Conservation (phyloP, 2,329 filamentous ascomycete genomes). For the Talaromyces sp. region DNA sequence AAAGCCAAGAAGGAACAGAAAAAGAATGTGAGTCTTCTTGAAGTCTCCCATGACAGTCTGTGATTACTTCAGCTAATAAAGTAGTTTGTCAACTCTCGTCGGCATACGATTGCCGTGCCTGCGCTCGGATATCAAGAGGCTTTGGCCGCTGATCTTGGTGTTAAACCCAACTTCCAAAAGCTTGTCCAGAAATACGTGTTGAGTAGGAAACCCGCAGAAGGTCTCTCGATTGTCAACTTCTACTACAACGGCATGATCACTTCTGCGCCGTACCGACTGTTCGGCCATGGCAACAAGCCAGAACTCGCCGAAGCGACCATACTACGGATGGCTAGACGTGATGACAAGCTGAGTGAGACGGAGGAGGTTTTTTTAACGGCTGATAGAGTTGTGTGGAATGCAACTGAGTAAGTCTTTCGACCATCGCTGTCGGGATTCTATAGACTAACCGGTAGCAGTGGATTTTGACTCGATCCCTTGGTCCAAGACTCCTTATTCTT, state of each 20-base stretch:
- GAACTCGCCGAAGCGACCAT: slow-evolving; percentile 36
- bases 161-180: slow-evolving; percentile 32
- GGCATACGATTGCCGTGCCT: slow-evolving; percentile 32
- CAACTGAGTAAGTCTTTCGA: background rate
- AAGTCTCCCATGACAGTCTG: background rate
- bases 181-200: slow-evolving; percentile 28
- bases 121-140: slow-evolving; percentile 36
- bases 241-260: slow-evolving; percentile 41
- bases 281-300: slow-evolving; percentile 33
- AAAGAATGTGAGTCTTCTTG: slow-evolving; percentile 21
- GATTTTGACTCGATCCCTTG: slow-evolving; percentile 11
- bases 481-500: slow-evolving; percentile 11
- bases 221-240: slow-evolving; percentile 30
- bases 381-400: slow-evolving; percentile 7
- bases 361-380: slow-evolving; percentile 24
- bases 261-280: slow-evolving; percentile 38
- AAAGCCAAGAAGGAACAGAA: slow-evolving; percentile 29
- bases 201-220: slow-evolving; percentile 30
- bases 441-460: background rate
- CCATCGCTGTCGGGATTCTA: background rate
- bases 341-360: slow-evolving; percentile 26
- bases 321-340: slow-evolving; percentile 29
- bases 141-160: slow-evolving; percentile 35
- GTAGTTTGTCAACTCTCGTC: slow-evolving; percentile 33
- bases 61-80: slow-evolving; percentile 4